These are phyloP conservation scores for Neoscytalidium dimidiatum DNA, from an alignment of 2,329 filamentous ascomycete genomes.

Conservation along the genomic window DNA sequence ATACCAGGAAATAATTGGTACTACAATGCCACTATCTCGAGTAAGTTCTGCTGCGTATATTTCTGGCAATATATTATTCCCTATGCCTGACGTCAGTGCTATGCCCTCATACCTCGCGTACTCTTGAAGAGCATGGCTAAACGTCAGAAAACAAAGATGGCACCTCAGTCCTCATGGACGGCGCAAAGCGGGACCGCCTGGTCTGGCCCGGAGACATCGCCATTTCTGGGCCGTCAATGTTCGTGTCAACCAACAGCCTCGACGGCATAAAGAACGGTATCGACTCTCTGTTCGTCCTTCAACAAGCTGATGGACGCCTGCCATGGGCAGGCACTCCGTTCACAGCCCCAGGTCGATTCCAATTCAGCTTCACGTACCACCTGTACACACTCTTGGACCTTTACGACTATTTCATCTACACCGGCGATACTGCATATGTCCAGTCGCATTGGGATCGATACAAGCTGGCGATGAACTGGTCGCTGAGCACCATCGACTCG, in stretches of 20 bases:
- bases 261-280: conserved; percentile 49
- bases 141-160: conserved; percentile 37
- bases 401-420: conserved; percentile 43
- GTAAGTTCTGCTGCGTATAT: background rate
- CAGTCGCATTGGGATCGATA: conserved; percentile 44
- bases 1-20: background rate
- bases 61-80: background rate
- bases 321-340: conserved; percentile 54
- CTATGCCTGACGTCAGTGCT: background rate
- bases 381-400: conserved; percentile 50
- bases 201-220: conserved; percentile 55
- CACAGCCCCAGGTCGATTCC: background rate
- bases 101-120: conserved; percentile 15
- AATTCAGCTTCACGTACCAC: conserved; percentile 49
- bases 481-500: conserved; percentile 43
- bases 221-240: conserved; percentile 43
- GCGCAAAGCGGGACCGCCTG: conserved; percentile 43
- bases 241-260: conserved; percentile 43
- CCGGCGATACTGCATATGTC: conserved; percentile 43
- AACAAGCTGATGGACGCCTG: background rate
- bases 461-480: conserved; percentile 46
- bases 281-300: conserved; percentile 17
- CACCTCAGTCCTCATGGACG: conserved; percentile 41
- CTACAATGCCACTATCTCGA: background rate
- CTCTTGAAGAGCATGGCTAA: conserved; percentile 40